Conservation (phyloP, 495 filamentous ascomycete species). For the Aspergillus bridgeri region DNA sequence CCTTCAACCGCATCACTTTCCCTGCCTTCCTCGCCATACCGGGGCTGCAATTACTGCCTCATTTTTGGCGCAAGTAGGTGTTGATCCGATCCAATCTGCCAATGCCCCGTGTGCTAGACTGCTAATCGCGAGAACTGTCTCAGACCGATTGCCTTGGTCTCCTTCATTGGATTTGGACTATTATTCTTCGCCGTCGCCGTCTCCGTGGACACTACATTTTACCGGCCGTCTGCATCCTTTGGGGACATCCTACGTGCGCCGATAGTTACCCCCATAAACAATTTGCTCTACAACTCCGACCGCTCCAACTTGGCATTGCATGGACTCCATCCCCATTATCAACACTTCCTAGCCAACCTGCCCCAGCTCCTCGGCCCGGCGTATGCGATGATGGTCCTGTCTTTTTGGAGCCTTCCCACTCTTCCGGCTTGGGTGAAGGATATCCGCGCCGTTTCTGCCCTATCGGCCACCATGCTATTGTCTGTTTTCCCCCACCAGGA, state of each 20-base stretch:
- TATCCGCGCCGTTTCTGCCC: slow-evolving; percentile 60
- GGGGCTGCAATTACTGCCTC: slow-evolving; percentile 72
- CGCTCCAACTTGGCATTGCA: slow-evolving; percentile 79
- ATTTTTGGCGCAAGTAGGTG: slow-evolving; percentile 76
- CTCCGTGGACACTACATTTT: slow-evolving; percentile 78
- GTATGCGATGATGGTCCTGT: slow-evolving; percentile 59
- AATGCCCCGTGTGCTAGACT: slow-evolving; percentile 12
- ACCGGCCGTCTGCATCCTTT: slow-evolving; percentile 53
- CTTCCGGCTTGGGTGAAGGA: slow-evolving; percentile 50
- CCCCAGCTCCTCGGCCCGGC: slow-evolving; percentile 90
- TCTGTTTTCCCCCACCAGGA: slow-evolving; percentile 92
- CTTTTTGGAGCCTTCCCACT: slow-evolving; percentile 49
- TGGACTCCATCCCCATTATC: slow-evolving; percentile 87
- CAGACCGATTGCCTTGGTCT: slow-evolving; percentile 69
- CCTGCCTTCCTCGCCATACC: slow-evolving; percentile 86
- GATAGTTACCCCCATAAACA: slow-evolving; percentile 86
- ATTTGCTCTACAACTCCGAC: slow-evolving; percentile 79
- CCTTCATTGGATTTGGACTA: slow-evolving; percentile 56
- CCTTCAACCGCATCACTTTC: slow-evolving; percentile 96
- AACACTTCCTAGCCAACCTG: slow-evolving; percentile 82
- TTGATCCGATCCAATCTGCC: not conserved
- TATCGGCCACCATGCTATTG: slow-evolving; percentile 75
- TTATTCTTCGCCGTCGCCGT: slow-evolving; percentile 69
- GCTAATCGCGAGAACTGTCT: slow-evolving; percentile 55
- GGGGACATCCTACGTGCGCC: slow-evolving; percentile 55